Evolutionary conservation across 345 rosid genomes (phyloP), one percentile per base, ranked within the genome.

Genomic region (Bruguiera parviflora): DNA sequence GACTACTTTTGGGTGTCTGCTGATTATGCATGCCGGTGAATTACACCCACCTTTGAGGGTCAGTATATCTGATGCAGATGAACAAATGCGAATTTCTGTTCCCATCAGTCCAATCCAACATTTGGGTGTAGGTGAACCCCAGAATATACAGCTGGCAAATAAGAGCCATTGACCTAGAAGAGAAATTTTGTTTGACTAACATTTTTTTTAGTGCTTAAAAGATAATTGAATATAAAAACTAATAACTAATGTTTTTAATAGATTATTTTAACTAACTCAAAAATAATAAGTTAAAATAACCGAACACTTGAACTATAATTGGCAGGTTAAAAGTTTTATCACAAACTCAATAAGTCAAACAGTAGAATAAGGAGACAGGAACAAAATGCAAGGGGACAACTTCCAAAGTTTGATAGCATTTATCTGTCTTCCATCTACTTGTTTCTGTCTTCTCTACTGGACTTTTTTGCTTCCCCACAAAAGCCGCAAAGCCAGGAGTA

Each of bases 311-410:
- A 8, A 33, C 7, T 33, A 33, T 33, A 8, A 33, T 33, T 33
- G 7, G 37, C 37, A 1, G 37, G 52, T 67, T 67, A 24, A 24
- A 56, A 68, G 71, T 31, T 39, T 22, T 33, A 51, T 75, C 85
- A 79, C 82, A 79, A 83, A 8, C 37, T 33, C 37, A 1, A 8
- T 33, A 7, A 7, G 89, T 56, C 55, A 74, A 3, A 55, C 25
- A 52, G 68, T 33, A 73, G 74, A 78, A 82, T 78, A 55, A 64
- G 89, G 86, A 70, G 88, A 85, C 88, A 82, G 21, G 49, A 82
- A 79, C 89, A 77, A 82, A 81, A 31, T 63, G 68, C 82, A 86
- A 53, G 72, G 46, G 76, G 73, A 78, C 70, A 85, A 76, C 67
- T 63, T 76, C 79, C 89, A 78, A 82, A 53, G 28, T 43, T 53